Conservation (phyloP, 345 rosid species). For the Aquilaria malaccensis region DNA sequence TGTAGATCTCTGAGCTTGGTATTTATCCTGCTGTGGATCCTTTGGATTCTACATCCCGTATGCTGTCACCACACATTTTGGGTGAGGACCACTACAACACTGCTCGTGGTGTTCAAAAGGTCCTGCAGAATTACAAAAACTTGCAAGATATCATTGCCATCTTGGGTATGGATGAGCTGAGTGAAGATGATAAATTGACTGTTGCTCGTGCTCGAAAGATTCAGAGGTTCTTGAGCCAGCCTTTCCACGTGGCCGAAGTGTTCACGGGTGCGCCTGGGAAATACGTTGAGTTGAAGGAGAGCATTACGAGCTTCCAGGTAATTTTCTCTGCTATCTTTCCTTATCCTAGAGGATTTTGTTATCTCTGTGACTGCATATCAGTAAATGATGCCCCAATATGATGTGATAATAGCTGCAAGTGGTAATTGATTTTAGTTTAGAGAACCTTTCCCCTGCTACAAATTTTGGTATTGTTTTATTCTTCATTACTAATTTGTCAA, state of each 20-base stretch:
- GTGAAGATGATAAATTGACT: constrained; percentile 35
- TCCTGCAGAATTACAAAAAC: background rate
- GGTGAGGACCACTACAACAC: constrained; percentile 32
- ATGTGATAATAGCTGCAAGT: too few relatives aligned
- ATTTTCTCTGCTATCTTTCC: too few relatives aligned
- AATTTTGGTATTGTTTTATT: too few relatives aligned
- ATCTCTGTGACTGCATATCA: too few relatives aligned
- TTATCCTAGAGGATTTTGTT: too few relatives aligned
- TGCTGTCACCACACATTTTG: constrained; percentile 32
- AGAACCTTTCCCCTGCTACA: too few relatives aligned
- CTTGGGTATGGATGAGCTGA: background rate
- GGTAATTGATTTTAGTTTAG: too few relatives aligned
- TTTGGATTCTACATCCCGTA: constrained; percentile 32
- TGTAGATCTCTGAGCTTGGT: constrained; percentile 33
- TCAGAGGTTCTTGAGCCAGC: constrained; percentile 34
- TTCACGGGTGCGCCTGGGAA: constrained; percentile 31
- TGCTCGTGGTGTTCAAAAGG: background rate
- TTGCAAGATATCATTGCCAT: background rate
- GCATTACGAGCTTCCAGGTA: constrained; percentile 15
- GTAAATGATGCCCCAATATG: too few relatives aligned
- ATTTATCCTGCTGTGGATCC: constrained; percentile 38
- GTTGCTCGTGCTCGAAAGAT: constrained; percentile 35
- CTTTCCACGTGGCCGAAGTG: constrained; percentile 34
- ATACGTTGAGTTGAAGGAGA: background rate
- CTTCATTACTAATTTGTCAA: too few relatives aligned